These are phyloP conservation scores for Clathrospora elynae DNA, from an alignment of 2,329 filamentous ascomycete species.

Conservation along the genomic window DNA sequence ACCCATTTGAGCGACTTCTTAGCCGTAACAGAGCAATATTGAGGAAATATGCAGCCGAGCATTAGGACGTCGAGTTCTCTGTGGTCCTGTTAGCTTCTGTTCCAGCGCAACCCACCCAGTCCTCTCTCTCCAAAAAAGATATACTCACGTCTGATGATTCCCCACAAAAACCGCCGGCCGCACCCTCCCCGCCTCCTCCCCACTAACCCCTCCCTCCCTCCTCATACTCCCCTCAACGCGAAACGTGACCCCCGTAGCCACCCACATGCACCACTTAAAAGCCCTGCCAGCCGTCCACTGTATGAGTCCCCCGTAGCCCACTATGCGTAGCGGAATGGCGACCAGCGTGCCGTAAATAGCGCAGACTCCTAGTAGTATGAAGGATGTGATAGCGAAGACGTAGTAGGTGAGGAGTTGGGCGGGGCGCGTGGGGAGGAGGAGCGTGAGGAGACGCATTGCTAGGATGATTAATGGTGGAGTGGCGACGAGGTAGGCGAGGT, in stretches of 20 bases:
- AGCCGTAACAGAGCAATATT: conserved; percentile 89
- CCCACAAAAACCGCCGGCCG: conserved; percentile 88
- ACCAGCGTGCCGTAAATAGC: conserved; percentile 76
- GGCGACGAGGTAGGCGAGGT: conserved; percentile 40
- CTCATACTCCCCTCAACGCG: conserved; percentile 58
- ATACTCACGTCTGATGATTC: conserved; percentile 80
- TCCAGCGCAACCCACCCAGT: too few relatives aligned
- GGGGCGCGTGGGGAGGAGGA: conserved; percentile 35
- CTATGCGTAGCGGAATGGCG: conserved; percentile 70
- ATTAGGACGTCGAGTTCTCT: conserved; percentile 89
- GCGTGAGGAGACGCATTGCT: conserved; percentile 35
- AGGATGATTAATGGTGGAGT: conserved; percentile 34
- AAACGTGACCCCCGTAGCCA: conserved; percentile 78
- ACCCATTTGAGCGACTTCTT: conserved; percentile 80
- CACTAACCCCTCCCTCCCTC: conserved; percentile 37
- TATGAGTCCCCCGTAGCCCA: conserved; percentile 74
- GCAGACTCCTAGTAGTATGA: conserved; percentile 45
- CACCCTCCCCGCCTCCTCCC: conserved; percentile 40
- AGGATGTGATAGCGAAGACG: conserved; percentile 63
- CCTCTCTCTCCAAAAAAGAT: too few relatives aligned
- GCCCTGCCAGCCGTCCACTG: conserved; percentile 83
- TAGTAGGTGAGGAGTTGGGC: conserved; percentile 61
- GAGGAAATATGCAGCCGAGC: conserved; percentile 86
- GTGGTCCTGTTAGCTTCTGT: conserved; percentile 19
- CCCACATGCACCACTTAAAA: conserved; percentile 80